Conservation (phyloP, 176 grass and related monocot genomes). For the Oryza glumipatula region DNA sequence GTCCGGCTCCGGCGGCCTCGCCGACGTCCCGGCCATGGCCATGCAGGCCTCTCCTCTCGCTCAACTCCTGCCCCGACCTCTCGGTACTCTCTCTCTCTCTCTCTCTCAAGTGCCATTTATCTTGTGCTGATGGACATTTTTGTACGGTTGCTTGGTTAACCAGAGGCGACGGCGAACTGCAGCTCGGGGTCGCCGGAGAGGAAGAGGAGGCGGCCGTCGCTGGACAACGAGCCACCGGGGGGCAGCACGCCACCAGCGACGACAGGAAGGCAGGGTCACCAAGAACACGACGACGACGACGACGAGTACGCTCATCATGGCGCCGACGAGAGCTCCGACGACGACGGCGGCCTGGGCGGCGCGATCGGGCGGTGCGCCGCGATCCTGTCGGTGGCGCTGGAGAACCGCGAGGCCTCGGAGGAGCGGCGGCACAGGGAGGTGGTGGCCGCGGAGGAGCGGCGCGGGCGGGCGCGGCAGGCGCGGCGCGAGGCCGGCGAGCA, state of each 20-base stretch:
- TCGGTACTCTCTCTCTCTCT: slow-evolving; percentile 11
- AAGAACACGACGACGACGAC: background rate
- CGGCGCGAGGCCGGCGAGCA: slow-evolving; percentile 68
- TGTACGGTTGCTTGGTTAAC: background rate
- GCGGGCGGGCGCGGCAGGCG: slow-evolving; percentile 49
- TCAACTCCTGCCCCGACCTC: slow-evolving; percentile 34
- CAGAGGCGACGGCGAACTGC: slow-evolving; percentile 10
- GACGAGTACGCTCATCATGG: background rate
- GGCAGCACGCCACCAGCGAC: background rate
- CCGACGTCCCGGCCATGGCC: slow-evolving; percentile 15
- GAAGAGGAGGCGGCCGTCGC: slow-evolving; percentile 43
- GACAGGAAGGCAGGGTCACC: background rate
- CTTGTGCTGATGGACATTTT: background rate
- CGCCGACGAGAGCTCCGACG: slow-evolving; percentile 38
- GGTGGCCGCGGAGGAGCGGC: slow-evolving; percentile 71
- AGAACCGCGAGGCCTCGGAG: slow-evolving; percentile 74
- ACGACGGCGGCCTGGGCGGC: slow-evolving; percentile 20
- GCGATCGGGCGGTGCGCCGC: slow-evolving; percentile 64
- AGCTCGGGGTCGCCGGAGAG: slow-evolving; percentile 45
- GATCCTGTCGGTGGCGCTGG: slow-evolving; percentile 82
- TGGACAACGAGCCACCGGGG: slow-evolving; percentile 23
- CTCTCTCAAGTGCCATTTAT: slow-evolving; percentile 11
- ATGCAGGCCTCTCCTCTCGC: slow-evolving; percentile 50
- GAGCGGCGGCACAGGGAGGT: slow-evolving; percentile 91
- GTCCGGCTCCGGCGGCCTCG: background rate